phyloP scores from a whole-genome alignment of 1,284 basidiomycete species.

The Apiotrichum siamense region DNA sequence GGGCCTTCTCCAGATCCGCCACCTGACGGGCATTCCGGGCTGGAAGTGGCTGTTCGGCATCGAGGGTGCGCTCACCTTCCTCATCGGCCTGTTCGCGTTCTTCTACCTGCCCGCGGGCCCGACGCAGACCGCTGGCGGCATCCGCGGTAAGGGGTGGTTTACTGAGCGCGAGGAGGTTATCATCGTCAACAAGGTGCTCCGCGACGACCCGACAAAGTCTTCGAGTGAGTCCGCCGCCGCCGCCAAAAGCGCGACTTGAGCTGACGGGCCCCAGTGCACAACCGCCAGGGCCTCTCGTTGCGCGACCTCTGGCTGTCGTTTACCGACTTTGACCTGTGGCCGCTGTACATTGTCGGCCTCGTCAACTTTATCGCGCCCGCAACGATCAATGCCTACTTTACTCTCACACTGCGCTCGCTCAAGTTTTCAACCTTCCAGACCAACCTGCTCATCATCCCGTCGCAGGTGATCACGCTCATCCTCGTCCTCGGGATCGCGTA shows the following conservation, averaged over 20 bases:
- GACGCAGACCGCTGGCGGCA: conserved; percentile 1
- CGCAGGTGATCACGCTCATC: conserved; percentile 30
- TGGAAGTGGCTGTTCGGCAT: conserved; percentile 39
- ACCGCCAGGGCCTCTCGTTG: conserved; percentile 41
- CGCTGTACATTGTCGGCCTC: conserved; percentile 40
- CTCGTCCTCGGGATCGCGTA: conserved; percentile 30
- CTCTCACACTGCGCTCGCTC: conserved; percentile 3
- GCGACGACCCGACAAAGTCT: conserved; percentile 47
- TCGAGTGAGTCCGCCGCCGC: too few relatives aligned
- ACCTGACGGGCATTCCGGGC: conserved; percentile 26
- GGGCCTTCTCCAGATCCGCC: conserved; percentile 39
- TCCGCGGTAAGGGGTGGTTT: conserved; percentile 42
- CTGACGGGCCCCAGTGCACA: too few relatives aligned
- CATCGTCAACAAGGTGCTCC: conserved; percentile 48
- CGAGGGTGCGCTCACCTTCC: conserved; percentile 34
- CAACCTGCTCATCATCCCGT: conserved; percentile 41
- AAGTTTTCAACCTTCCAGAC: conserved; percentile 42
- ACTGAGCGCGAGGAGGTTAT: conserved; percentile 48
- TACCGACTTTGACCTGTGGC: conserved; percentile 46
- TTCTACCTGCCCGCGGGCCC: conserved; percentile 35
- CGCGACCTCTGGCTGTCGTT: conserved; percentile 27
- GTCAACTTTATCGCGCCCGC: conserved; percentile 2
- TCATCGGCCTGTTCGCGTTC: conserved; percentile 33
- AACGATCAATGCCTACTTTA: conserved; percentile 31
- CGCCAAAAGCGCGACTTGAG: too few relatives aligned